Base-by-base conservation (phyloP, 169 alveolate genomes). In the Plasmodium billcollinsi region DNA sequence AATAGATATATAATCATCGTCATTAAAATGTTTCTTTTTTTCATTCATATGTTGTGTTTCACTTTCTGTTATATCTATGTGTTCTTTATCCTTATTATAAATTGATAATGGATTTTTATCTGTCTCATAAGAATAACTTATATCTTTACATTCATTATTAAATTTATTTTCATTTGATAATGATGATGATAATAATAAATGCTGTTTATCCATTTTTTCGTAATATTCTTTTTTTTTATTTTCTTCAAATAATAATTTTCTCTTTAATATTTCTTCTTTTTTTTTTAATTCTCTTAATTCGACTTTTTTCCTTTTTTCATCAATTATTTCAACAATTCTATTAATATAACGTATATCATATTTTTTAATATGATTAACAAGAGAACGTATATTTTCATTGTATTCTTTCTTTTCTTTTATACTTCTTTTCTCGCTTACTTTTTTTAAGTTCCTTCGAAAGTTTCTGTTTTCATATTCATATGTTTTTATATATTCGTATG, bases 331-430 rank as follows among this genome's bases (percentile, higher is more conserved):
- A 12, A 78, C 72, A 11, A 65, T 61, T 58, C 89, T 26, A 59
- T 66, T 78, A 29, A 65, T 43, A 63, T 83, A 83, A 18, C 96
- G 83, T 0, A 65, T 74, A 29, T 94, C 96, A 65, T 92, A 62
- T 74, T 88, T 91, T 59, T 93, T 93, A n/a, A 95, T 74, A 65
- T 95, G 93, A 24, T 94, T 95, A 1, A 95, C 94, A 2, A 96
- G 89, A 7, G 89, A 71, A 11, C 94, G 88, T 9, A 96, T 93
- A 14, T 90, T 72, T 45, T 95, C 97, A 45, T 94, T 95, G 71
- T 88, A 96, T 54, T 89, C 95, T 62, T 92, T 95, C 80, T 83
- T 94, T 65, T 95, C 97, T 66, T 93, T 95, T 52, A 63, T 26
- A 45, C 97, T 93, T 74, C 93, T 97, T 62, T 96, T 95, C 52